Conservation (phyloP, 2,329 filamentous ascomycete genomes). For the Emericellopsis cladophorae region DNA sequence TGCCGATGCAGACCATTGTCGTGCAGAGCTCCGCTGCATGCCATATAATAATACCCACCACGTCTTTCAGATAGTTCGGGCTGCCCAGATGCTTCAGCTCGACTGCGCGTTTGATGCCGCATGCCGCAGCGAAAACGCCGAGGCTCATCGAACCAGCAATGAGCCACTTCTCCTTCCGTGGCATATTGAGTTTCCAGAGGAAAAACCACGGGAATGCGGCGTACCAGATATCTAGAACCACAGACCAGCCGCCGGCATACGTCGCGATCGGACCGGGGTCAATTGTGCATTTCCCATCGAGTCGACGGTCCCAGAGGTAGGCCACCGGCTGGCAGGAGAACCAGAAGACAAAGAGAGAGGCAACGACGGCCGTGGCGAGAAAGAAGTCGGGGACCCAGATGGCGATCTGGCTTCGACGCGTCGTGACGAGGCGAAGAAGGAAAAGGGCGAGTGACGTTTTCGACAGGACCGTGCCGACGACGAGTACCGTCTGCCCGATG, state of each 20-base stretch:
- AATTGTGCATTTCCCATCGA: slow-evolving; percentile 3
- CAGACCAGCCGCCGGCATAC: slow-evolving; percentile 2
- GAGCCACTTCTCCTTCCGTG: slow-evolving; percentile 28
- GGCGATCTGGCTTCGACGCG: slow-evolving; percentile 13
- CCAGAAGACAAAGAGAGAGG: slow-evolving; percentile 1
- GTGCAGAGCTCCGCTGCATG: slow-evolving; percentile 23
- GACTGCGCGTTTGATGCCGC: slow-evolving; percentile 14
- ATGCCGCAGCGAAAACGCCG: slow-evolving; percentile 21
- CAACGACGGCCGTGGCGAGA: slow-evolving; percentile 1
- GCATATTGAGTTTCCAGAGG: slow-evolving; percentile 30
- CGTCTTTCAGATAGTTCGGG: slow-evolving; percentile 13
- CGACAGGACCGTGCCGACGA: slow-evolving; percentile 19
- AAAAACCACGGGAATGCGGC: slow-evolving; percentile 29
- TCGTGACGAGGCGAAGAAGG: slow-evolving; percentile 17
- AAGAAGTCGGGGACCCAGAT: slow-evolving; percentile 13
- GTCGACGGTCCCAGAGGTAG: slow-evolving; percentile 4
- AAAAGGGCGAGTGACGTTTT: slow-evolving; percentile 22
- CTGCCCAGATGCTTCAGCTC: slow-evolving; percentile 15
- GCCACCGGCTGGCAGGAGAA: slow-evolving; percentile 3
- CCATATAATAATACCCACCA: slow-evolving; percentile 22
- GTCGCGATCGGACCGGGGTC: slow-evolving; percentile 1
- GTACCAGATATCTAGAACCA: slow-evolving; percentile 24
- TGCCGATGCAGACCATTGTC: slow-evolving; percentile 25
- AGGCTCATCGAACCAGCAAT: slow-evolving; percentile 27
- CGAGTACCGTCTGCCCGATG: slow-evolving; percentile 17